Conservation (phyloP, 129 eudicot genomes). For the Flaveria ramosissima region DNA sequence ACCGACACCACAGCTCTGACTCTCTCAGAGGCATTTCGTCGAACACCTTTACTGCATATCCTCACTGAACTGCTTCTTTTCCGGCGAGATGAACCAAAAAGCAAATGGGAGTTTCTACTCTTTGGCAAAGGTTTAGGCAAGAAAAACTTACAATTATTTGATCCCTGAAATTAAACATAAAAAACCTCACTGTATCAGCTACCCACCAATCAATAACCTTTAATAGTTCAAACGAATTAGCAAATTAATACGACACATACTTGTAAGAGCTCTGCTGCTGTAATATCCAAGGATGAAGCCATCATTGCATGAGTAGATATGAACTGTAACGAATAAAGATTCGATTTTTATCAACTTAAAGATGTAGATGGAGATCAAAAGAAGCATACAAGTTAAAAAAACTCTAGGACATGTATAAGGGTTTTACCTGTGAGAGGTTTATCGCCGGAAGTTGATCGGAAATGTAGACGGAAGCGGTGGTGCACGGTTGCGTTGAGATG, state of each 20-base stretch:
- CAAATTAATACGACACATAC: slow-evolving; percentile 32
- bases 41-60: slow-evolving; percentile 32
- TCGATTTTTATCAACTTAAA: slow-evolving; percentile 7
- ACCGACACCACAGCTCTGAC: slow-evolving; percentile 64
- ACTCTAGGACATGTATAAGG: background rate
- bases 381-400: background rate
- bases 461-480: background rate
- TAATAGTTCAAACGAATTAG: background rate
- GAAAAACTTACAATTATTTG: slow-evolving; percentile 43
- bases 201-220: background rate
- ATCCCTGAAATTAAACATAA: slow-evolving; percentile 43
- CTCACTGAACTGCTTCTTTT: slow-evolving; percentile 22
- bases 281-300: slow-evolving; percentile 50
- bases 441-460: slow-evolving; percentile 10
- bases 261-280: slow-evolving; percentile 53
- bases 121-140: slow-evolving; percentile 56
- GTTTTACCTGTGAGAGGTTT: background rate
- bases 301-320: slow-evolving; percentile 19
- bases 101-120: slow-evolving; percentile 35
- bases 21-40: slow-evolving; percentile 34
- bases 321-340: slow-evolving; percentile 1
- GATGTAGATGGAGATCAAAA: background rate
- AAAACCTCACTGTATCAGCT: background rate
- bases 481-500: background rate
- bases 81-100: slow-evolving; percentile 30